A percentile compares a stretch with the other conserved stretches of the same genome.
These are phyloP conservation scores for Aphanomyces stellatus DNA, from an alignment of 352 stramenopile species.

Conservation along the genomic window DNA sequence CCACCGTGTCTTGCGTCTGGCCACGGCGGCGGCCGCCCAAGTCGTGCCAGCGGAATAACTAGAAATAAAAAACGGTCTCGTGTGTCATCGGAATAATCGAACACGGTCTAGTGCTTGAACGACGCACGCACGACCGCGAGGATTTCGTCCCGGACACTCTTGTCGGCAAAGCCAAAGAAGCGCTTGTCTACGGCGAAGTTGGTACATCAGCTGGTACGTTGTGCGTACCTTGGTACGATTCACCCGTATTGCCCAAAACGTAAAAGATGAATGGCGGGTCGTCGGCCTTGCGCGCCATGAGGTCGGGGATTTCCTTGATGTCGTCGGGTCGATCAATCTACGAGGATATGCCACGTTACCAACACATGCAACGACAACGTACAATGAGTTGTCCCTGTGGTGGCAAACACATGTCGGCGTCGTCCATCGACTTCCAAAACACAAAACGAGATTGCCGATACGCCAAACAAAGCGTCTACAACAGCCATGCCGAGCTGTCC, in stretches of 20 bases:
- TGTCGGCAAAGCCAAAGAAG: conserved; percentile 1
- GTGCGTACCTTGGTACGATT: conserved; percentile 38
- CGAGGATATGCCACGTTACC: background rate
- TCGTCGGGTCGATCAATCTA: conserved; percentile 61
- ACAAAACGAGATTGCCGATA: conserved; percentile 72
- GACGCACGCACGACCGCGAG: background rate
- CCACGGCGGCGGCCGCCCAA: background rate
- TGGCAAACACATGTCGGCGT: conserved; percentile 45
- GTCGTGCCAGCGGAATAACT: too few species aligned
- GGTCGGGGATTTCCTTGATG: conserved; percentile 31
- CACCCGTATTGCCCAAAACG: conserved; percentile 42
- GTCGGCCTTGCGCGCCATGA: conserved; percentile 32
- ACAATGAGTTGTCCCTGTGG: conserved; percentile 57
- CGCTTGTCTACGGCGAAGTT: background rate
- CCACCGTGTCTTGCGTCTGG: background rate
- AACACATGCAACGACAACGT: conserved; percentile 21
- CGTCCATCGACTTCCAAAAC: conserved; percentile 69
- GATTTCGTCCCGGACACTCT: background rate
- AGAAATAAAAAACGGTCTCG: too few species aligned
- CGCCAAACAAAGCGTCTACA: conserved; percentile 41
- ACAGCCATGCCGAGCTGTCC: conserved; percentile 7
- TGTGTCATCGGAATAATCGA: too few species aligned
- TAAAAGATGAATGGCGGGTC: conserved; percentile 55
- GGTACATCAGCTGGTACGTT: background rate
- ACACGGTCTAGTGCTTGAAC: background rate